phyloP scores from a whole-genome alignment of 1,284 basidiomycete genomes.

The Apiotrichum laibachii region DNA sequence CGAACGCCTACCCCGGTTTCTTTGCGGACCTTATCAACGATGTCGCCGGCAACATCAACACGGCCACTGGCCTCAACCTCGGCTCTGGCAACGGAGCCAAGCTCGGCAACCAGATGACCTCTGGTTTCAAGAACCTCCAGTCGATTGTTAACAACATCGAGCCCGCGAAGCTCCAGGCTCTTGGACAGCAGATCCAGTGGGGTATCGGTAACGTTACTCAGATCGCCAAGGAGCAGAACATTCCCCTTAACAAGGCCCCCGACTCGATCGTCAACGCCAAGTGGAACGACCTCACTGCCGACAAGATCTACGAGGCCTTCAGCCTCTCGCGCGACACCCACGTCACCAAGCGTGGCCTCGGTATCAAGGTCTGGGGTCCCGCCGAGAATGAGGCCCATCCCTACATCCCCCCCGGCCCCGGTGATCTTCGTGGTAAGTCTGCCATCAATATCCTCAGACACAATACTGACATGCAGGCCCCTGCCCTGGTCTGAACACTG shows the following conservation, averaged over 20 bases:
- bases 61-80: not conserved
- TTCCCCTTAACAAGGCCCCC: slow-evolving; percentile 5
- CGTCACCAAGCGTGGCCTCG: not conserved
- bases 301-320: slow-evolving; percentile 10
- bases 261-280: slow-evolving; percentile 3
- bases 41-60: not conserved
- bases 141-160: slow-evolving; percentile 4
- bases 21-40: not conserved
- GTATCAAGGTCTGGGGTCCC: slow-evolving; percentile 10
- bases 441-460: too few species aligned
- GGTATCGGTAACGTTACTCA: slow-evolving; percentile 14
- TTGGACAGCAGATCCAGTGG: slow-evolving; percentile 8
- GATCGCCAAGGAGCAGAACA: not conserved
- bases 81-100: not conserved
- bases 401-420: slow-evolving; percentile 28
- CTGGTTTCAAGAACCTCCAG: not conserved
- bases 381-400: slow-evolving; percentile 29
- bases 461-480: slow-evolving; percentile 21
- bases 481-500: slow-evolving; percentile 47
- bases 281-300: slow-evolving; percentile 2
- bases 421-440: slow-evolving; percentile 18
- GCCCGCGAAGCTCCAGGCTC: slow-evolving; percentile 7
- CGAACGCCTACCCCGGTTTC: slow-evolving; percentile 14
- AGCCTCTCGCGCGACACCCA: not conserved
- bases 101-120: not conserved